Evolutionary conservation across 257 asterid genomes (phyloP).

Genomic region (Fraxinus cuspidata): DNA sequence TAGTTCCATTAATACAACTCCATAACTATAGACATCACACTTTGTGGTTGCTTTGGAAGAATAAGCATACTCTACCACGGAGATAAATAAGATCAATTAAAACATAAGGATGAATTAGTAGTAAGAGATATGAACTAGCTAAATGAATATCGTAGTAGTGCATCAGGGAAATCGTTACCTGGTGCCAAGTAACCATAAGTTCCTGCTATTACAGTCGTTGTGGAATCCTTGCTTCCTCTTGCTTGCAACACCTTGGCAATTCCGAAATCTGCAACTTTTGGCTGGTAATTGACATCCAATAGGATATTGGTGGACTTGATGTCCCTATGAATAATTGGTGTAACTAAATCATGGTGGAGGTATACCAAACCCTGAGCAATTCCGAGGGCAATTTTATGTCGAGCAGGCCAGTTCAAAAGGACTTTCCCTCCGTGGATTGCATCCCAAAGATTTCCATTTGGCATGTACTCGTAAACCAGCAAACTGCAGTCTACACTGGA

Average conservation of each 20-base stretch:
- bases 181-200: constrained; percentile 97
- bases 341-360: constrained; percentile 78
- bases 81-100: background rate
- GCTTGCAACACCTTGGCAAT: constrained; percentile 87
- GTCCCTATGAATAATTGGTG: constrained; percentile 83
- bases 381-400: constrained; percentile 79
- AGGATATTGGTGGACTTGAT: constrained; percentile 84
- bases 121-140: too few species aligned
- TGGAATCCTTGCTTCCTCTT: constrained; percentile 67
- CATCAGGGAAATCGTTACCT: constrained; percentile 42
- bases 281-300: constrained; percentile 65
- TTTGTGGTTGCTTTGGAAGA: constrained; percentile 87
- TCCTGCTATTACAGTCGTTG: constrained; percentile 72
- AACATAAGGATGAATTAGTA: too few species aligned
- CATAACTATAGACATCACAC: constrained; percentile 90
- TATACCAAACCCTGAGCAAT: constrained; percentile 88
- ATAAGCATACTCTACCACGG: constrained; percentile 70
- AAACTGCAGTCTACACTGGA: constrained; percentile 64
- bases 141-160: too few species aligned
- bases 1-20: constrained; percentile 84
- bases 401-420: constrained; percentile 73
- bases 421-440: constrained; percentile 64
- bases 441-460: constrained; percentile 87
- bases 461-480: constrained; percentile 85
- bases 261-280: constrained; percentile 93